Percentiles rank a stretch among this genome's conserved stretches.
phyloP scores from a whole-genome alignment of 768 basidiomycete genomes.

The Agaricus sinodeliciosus region DNA sequence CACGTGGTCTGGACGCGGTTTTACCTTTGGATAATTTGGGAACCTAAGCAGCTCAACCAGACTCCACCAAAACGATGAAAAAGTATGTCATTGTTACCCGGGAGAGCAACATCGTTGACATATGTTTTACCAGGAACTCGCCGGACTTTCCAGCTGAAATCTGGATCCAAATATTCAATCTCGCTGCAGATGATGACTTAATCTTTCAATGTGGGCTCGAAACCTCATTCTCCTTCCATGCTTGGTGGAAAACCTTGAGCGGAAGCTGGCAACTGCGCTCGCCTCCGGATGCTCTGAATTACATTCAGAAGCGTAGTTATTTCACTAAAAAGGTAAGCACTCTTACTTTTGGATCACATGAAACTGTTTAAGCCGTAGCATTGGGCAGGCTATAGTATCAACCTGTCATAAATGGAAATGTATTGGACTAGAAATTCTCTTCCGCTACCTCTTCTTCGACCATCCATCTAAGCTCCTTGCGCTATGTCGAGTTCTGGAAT shows the following conservation, averaged over 20 bases:
- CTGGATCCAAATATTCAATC: conserved; percentile 62
- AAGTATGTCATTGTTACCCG: background rate
- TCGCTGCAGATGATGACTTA: conserved; percentile 66
- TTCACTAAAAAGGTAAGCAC: conserved; percentile 56
- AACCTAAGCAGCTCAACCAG: too few species aligned
- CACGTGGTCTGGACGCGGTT: too few species aligned
- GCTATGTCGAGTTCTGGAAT: conserved; percentile 46
- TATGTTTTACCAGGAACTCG: background rate
- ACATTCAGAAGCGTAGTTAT: conserved; percentile 55
- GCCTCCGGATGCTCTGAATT: conserved; percentile 51
- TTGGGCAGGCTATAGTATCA: conserved; percentile 53
- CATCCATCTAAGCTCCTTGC: conserved; percentile 47
- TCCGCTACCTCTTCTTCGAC: conserved; percentile 63
- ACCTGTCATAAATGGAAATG: conserved; percentile 62
- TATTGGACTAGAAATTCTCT: conserved; percentile 60
- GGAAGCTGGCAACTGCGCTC: conserved; percentile 52
- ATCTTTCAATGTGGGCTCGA: conserved; percentile 57
- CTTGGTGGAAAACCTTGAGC: conserved; percentile 51
- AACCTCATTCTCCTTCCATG: conserved; percentile 54
- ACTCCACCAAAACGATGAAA: background rate
- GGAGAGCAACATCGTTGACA: background rate
- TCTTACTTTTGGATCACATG: background rate
- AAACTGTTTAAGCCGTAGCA: conserved; percentile 1
- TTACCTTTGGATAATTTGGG: too few species aligned
- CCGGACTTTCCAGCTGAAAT: conserved; percentile 59